Base-by-base conservation (phyloP, 2,329 filamentous ascomycete genomes). In the Sporothrix euskadiensis region DNA sequence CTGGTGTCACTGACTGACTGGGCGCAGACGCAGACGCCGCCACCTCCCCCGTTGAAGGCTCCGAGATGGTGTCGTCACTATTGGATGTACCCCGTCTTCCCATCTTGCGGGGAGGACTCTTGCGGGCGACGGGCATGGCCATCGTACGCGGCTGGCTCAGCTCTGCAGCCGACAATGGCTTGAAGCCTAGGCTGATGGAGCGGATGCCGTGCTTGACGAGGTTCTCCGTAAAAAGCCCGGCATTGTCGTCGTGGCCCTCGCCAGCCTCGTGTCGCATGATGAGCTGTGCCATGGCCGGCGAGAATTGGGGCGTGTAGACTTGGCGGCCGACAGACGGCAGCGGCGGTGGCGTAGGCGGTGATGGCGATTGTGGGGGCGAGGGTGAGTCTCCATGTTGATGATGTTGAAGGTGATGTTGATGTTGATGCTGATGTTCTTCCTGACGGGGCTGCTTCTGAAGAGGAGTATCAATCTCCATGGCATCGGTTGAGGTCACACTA, bases 251-350 rank as follows among this genome's bases (percentile, higher is more conserved):
- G 12, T 12, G 12, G 30, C 26, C 56, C 6, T 59, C 16, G 7
- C n/a, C n/a, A 6, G 7, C 49, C 14, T 7, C 41, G 41, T 44
- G 12, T 3, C 41, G 41, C 41, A 68, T 30, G 39, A 54, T 54
- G 65, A 49, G 47, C 44, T 52, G 26, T 4, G 30, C 61, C 9
- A 39, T 30, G 8, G 65, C 19, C 4, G 65, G 16, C 6, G 65
- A 54, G 26, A 68, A 52, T 30, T 69, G 65, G 47, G 26, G 44
- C 44, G 65, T 69, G 30, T 69, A 69, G 26, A 10, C 22, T 49
- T 16, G 44, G 44, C 44, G 44, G 14, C 2, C 44, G 14, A 19
- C 44, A 14, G 44, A 14, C 19, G 44, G 56, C 5, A 1, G 54
- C 22, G 9, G 22, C 22, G 7, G 54, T 9, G 9, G 54, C 22